phyloP scores from a whole-genome alignment of 1,284 basidiomycete species.

The Fomitopsis palustris region DNA sequence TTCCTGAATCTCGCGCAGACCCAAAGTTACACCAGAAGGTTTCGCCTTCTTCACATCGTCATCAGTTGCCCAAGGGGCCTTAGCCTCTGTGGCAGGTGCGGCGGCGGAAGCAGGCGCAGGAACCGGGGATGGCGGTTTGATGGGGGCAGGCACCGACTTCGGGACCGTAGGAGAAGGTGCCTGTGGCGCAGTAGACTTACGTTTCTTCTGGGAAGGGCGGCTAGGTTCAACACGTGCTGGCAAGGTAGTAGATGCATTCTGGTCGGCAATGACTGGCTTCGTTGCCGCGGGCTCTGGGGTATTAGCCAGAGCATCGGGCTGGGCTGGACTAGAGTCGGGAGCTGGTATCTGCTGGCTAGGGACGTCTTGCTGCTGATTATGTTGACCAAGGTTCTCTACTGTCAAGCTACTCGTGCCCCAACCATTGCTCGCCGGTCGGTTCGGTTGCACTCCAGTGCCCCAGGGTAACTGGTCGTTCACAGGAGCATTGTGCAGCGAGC shows the following conservation, averaged over 20 bases:
- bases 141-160: constrained; percentile 12
- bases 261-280: constrained; percentile 4
- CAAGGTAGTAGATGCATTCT: constrained; percentile 8
- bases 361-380: constrained; percentile 44
- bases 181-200: constrained; percentile 24
- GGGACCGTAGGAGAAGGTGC: constrained; percentile 14
- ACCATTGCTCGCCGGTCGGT: constrained; percentile 34
- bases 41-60: constrained; percentile 60
- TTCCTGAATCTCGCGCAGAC: constrained; percentile 94
- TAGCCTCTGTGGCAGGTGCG: constrained; percentile 28
- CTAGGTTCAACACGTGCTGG: constrained; percentile 5
- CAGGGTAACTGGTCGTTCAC: constrained; percentile 48
- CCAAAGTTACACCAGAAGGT: constrained; percentile 46
- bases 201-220: constrained; percentile 22
- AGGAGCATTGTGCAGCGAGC: constrained; percentile 17
- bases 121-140: constrained; percentile 27
- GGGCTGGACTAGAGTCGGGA: neutral
- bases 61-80: constrained; percentile 60
- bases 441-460: constrained; percentile 41
- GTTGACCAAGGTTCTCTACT: constrained; percentile 54
- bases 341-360: constrained; percentile 1
- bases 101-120: constrained; percentile 9
- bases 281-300: constrained; percentile 13
- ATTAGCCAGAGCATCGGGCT: constrained; percentile 11
- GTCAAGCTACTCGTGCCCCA: constrained; percentile 54